Evolutionary conservation across 805 yeast species (phyloP).

Genomic region (Kuraishia cidri): DNA sequence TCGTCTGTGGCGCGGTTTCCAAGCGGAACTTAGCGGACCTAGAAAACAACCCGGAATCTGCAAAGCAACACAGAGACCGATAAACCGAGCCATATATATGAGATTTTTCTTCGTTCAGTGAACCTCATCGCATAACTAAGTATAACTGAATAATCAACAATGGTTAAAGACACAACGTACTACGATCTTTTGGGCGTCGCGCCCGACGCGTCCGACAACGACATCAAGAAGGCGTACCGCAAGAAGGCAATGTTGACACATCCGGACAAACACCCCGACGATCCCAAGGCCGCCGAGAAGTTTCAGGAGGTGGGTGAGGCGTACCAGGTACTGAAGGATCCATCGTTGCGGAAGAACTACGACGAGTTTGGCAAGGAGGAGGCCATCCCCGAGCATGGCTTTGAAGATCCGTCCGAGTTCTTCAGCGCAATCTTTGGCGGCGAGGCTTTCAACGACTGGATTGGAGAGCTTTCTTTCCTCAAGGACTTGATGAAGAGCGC

Average conservation of each 20-base stretch:
- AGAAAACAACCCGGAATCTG: no score
- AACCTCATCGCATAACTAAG: no score
- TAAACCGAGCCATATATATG: no score
- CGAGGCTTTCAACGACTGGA: conserved; percentile 68
- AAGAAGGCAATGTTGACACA: conserved; percentile 83
- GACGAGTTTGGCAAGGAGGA: conserved; percentile 81
- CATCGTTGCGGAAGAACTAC: conserved; percentile 57
- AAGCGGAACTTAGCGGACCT: no score
- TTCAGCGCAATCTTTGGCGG: conserved; percentile 83
- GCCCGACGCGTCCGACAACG: conserved; percentile 64
- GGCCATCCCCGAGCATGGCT: conserved; percentile 62
- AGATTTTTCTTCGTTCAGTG: no score
- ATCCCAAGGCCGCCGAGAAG: conserved; percentile 78
- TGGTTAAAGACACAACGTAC: conserved; percentile 83
- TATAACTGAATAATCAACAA: no score
- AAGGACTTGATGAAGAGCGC: conserved; percentile 53
- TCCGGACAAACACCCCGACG: conserved; percentile 96
- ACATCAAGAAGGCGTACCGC: conserved; percentile 90
- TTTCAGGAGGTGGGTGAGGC: conserved; percentile 75
- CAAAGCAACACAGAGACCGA: no score
- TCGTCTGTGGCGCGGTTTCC: no score
- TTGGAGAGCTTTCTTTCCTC: conserved; percentile 67
- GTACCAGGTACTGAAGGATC: conserved; percentile 74
- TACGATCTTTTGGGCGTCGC: conserved; percentile 72
- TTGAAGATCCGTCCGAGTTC: conserved; percentile 81